These are phyloP conservation scores for Salvia rosmarinus DNA, from an alignment of 257 asterid species.

Conservation along the genomic window DNA sequence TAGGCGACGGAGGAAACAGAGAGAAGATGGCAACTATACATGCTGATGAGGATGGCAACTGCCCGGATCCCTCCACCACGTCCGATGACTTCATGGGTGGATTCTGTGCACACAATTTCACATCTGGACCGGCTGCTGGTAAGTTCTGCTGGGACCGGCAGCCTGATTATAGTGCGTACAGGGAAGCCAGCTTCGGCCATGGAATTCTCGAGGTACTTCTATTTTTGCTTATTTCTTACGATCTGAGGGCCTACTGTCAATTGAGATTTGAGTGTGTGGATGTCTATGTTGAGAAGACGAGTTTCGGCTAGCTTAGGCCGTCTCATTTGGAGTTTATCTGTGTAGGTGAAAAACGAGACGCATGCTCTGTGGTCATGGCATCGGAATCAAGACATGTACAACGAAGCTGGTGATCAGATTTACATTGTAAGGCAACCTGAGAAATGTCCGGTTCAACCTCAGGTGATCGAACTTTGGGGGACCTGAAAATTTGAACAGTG, in stretches of 20 bases:
- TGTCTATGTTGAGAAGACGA: background rate
- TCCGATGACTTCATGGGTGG: slow-evolving; percentile 84
- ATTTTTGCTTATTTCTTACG: background rate
- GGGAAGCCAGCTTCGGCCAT: slow-evolving; percentile 94
- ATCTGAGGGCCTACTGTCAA: background rate
- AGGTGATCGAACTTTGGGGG: slow-evolving; percentile 52
- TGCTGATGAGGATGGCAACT: slow-evolving; percentile 71
- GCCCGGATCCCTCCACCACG: slow-evolving; percentile 76
- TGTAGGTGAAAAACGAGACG: slow-evolving; percentile 83
- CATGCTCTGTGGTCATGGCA: slow-evolving; percentile 98
- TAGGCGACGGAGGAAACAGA: slow-evolving; percentile 94
- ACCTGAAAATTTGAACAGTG: background rate
- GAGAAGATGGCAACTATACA: slow-evolving; percentile 81
- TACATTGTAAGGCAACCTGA: slow-evolving; percentile 82
- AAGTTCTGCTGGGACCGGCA: slow-evolving; percentile 93
- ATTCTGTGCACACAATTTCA: slow-evolving; percentile 76
- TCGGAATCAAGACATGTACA: slow-evolving; percentile 84
- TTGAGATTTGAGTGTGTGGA: no score
- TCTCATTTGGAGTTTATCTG: slow-evolving; percentile 8
- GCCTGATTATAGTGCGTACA: slow-evolving; percentile 87
- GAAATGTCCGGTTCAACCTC: slow-evolving; percentile 52
- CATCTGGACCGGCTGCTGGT: slow-evolving; percentile 88
- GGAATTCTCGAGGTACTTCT: slow-evolving; percentile 79
- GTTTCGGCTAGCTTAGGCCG: background rate
- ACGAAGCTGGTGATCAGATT: slow-evolving; percentile 70